Evolutionary conservation across 2,329 filamentous ascomycete genomes (phyloP).

Genomic region (Xylariaceae sp.): DNA sequence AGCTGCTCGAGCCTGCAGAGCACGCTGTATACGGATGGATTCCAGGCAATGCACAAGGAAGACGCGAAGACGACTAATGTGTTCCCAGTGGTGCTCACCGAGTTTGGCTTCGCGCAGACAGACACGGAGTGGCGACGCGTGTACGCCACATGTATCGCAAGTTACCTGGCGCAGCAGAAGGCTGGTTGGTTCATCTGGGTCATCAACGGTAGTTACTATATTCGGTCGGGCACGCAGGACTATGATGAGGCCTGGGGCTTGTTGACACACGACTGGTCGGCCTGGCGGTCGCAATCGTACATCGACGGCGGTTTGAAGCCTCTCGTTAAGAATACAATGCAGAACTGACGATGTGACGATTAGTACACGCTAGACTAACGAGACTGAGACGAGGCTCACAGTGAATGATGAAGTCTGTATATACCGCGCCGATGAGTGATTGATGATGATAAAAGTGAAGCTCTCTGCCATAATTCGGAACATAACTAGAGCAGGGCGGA

Average conservation of each 20-base stretch:
- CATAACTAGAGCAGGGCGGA: too few species aligned
- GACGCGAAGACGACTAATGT: slow-evolving; percentile 47
- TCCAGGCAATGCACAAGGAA: slow-evolving; percentile 51
- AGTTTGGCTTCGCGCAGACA: slow-evolving; percentile 61
- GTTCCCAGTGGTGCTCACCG: slow-evolving; percentile 58
- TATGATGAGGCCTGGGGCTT: slow-evolving; percentile 64
- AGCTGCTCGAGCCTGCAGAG: slow-evolving; percentile 54
- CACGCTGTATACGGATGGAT: slow-evolving; percentile 57
- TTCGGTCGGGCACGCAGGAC: slow-evolving; percentile 58
- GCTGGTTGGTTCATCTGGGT: slow-evolving; percentile 66
- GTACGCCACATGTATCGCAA: slow-evolving; percentile 59
- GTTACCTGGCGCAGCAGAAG: slow-evolving; percentile 54
- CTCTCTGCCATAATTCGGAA: too few species aligned
- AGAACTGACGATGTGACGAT: slow-evolving; percentile 11
- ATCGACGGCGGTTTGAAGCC: slow-evolving; percentile 49
- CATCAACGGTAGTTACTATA: slow-evolving; percentile 63
- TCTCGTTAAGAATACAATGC: slow-evolving; percentile 17
- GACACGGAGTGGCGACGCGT: slow-evolving; percentile 51
- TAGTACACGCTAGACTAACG: neutral
- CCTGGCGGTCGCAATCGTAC: slow-evolving; percentile 53
- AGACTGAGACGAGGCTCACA: too few species aligned
- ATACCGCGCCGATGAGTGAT: too few species aligned
- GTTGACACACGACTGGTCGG: slow-evolving; percentile 59
- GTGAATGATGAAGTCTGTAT: too few species aligned
- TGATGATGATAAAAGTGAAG: too few species aligned